Base-by-base conservation (phyloP, 345 rosid species). In the Geranium rotundifolium region DNA sequence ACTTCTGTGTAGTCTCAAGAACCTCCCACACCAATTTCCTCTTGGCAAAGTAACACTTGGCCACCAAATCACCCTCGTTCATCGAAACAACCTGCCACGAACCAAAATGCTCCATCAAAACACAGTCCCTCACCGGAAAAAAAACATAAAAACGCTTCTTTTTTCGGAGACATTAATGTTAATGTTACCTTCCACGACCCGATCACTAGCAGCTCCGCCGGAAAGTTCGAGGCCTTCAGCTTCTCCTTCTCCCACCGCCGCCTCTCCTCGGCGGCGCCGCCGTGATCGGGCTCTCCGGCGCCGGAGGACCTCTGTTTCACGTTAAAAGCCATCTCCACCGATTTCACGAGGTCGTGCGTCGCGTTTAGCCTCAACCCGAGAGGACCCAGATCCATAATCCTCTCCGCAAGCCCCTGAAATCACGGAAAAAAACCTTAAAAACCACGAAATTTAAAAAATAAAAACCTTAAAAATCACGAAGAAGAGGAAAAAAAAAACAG, bases 11-110 rank as follows among this genome's bases (percentile, higher is more conserved):
- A 0, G 61, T 13, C 15, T 67, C 64, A 31, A 85, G 69, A 50
- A 76, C 27, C 50, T 90, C 89, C 97, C 97, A 88, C 0, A 88
- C 81, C 69, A 88, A 57, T 68, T 68, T 88, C 54, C 46, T 73
- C 60, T 77, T 88, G 0, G 87, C 79, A 67, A 71, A 88, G 59
- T 83, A 83, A 27, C 81, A 72, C 67, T 90, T 90, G 0, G 81
- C 90, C 57, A 76, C 77, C 65, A 88, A 59, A 30, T 84, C 85
- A 14, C 73, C 73, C 61, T 81, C 80, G 52, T 77, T 19, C 9
- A 0, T 58, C 0, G 81, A 18, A 1, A 41, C 67, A 58, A 72
- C 78, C 88, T 83, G 70, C 63, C n/a, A 13, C 17, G 1, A 57
- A 27, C 19, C 16, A 56, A 57, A 58, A 23, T 23, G 27, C 2